These are phyloP conservation scores for Aspergillus incahuasiensis DNA, from an alignment of 495 filamentous ascomycete species.

Conservation along the genomic window DNA sequence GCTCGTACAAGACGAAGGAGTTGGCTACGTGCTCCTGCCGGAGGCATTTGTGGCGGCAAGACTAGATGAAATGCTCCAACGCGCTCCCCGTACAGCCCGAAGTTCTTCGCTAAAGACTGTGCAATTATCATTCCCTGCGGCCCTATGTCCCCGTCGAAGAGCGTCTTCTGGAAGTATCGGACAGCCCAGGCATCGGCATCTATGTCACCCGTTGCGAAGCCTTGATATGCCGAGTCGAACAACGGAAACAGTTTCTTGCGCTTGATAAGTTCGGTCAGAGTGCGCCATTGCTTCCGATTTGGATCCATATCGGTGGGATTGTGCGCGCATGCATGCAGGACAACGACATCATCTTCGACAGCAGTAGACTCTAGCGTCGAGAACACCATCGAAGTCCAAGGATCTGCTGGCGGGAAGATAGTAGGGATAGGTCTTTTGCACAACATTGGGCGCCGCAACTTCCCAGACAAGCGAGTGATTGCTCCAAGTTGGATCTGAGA, in stretches of 20 bases:
- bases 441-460: constrained; percentile 10
- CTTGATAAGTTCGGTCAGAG: constrained; percentile 22
- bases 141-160: not conserved
- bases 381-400: constrained; percentile 22
- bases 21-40: constrained; percentile 9
- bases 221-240: constrained; percentile 44
- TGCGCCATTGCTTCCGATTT: constrained; percentile 30
- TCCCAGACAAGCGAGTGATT: constrained; percentile 31
- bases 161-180: constrained; percentile 24
- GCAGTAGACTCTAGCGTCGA: constrained; percentile 15
- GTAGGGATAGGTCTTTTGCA: constrained; percentile 29
- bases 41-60: not conserved
- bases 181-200: constrained; percentile 39
- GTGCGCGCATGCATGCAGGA: constrained; percentile 43
- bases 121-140: constrained; percentile 23
- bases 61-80: constrained; percentile 26
- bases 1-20: constrained; percentile 22
- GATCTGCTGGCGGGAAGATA: constrained; percentile 16
- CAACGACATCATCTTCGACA: constrained; percentile 23
- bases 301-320: constrained; percentile 42
- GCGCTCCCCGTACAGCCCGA: constrained; percentile 34
- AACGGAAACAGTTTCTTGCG: constrained; percentile 31
- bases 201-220: constrained; percentile 37
- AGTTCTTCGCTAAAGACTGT: constrained; percentile 37
- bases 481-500: constrained; percentile 29